phyloP scores from a whole-genome alignment of 192 early-diverging fungal genomes.

The Chytriomyces hyalinus region DNA sequence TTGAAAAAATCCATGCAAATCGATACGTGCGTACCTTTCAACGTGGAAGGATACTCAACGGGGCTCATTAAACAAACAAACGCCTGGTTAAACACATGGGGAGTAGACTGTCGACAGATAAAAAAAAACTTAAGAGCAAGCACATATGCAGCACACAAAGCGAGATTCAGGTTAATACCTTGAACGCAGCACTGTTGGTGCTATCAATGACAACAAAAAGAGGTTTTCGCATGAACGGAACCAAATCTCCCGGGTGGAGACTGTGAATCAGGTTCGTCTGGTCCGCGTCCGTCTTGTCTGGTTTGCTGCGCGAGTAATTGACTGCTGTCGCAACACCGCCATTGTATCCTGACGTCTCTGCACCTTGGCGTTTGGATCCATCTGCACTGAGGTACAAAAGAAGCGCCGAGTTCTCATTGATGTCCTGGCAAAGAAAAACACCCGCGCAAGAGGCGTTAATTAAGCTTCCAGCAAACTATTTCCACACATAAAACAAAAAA shows the following conservation, averaged over 20 bases:
- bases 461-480: neutral
- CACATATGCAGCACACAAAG: constrained; percentile 6
- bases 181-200: constrained; percentile 84
- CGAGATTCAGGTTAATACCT: constrained; percentile 49
- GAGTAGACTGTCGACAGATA: constrained; percentile 62
- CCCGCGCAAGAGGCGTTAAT: too few relatives aligned
- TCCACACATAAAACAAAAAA: neutral
- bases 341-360: constrained; percentile 57
- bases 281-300: constrained; percentile 62
- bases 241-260: constrained; percentile 86
- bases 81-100: constrained; percentile 85
- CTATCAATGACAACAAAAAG: constrained; percentile 95
- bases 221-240: constrained; percentile 94
- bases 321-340: constrained; percentile 77
- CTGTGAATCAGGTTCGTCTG: constrained; percentile 70
- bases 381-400: constrained; percentile 92
- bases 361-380: constrained; percentile 59
- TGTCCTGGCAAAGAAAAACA: constrained; percentile 61
- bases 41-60: constrained; percentile 77
- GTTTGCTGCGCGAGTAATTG: constrained; percentile 63
- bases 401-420: constrained; percentile 82
- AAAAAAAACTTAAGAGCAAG: neutral
- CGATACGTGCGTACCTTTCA: constrained; percentile 65
- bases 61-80: constrained; percentile 91
- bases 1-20: neutral